Percentiles rank a stretch among this genome's conserved stretches.
These are phyloP conservation scores for Dactylellina leptospora DNA, from an alignment of 2,329 filamentous ascomycete species.

Conservation along the genomic window DNA sequence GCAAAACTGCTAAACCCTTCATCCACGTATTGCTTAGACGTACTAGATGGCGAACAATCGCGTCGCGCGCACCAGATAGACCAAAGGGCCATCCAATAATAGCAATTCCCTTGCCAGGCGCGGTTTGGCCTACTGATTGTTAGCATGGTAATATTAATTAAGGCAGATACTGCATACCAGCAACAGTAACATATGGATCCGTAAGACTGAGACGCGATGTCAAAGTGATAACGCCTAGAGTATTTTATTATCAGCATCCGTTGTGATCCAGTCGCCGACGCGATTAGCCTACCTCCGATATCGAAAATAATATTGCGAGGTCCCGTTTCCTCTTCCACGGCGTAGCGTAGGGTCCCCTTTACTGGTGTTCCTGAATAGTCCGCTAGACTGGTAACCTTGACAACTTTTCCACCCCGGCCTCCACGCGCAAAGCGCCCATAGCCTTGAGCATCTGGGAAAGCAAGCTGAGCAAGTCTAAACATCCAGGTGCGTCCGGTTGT, in stretches of 20 bases:
- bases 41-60: conserved; percentile 48
- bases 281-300: conserved; percentile 12
- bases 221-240: conserved; percentile 13
- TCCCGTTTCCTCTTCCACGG: conserved; percentile 54
- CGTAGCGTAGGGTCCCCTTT: conserved; percentile 59
- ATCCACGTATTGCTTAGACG: neutral
- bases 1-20: no score
- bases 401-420: conserved; percentile 59
- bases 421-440: conserved; percentile 60
- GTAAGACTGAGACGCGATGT: conserved; percentile 22
- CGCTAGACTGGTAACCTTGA: conserved; percentile 60
- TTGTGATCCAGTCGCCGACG: neutral
- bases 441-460: conserved; percentile 61
- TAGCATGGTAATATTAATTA: neutral
- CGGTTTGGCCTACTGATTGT: conserved; percentile 7
- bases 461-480: conserved; percentile 59
- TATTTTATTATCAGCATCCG: neutral
- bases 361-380: conserved; percentile 56
- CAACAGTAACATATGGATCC: conserved; percentile 10
- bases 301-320: conserved; percentile 28
- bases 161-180: neutral
- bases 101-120: conserved; percentile 54
- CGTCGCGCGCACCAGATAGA: conserved; percentile 58
- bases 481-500: conserved; percentile 58
- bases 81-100: conserved; percentile 59